Evolutionary conservation across 441 rosid species (phyloP).

Genomic region (Adansonia rubrostipa): DNA sequence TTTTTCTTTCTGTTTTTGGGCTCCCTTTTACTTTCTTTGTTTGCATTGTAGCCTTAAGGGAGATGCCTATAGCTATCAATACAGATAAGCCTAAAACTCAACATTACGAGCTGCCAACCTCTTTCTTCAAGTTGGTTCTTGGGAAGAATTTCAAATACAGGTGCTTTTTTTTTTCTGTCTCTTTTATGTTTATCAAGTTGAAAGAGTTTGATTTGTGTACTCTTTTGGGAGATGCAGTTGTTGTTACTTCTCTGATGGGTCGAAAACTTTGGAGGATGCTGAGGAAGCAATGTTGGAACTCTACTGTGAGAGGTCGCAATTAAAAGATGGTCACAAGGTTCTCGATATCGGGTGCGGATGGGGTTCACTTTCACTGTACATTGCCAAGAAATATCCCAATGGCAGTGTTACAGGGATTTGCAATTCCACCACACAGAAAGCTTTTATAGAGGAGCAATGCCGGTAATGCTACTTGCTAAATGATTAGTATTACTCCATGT

Average conservation of each 20-base stretch:
- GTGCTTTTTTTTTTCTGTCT: slow-evolving; percentile 23
- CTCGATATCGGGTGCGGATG: slow-evolving; percentile 92
- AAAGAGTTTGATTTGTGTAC: background rate
- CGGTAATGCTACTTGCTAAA: slow-evolving; percentile 41
- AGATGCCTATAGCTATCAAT: slow-evolving; percentile 80
- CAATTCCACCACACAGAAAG: slow-evolving; percentile 81
- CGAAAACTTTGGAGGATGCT: slow-evolving; percentile 71
- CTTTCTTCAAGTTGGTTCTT: slow-evolving; percentile 82
- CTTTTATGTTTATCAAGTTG: background rate
- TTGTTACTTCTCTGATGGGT: slow-evolving; percentile 64
- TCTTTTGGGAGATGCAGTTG: slow-evolving; percentile 44
- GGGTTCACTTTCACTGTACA: slow-evolving; percentile 79
- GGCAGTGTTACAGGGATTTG: slow-evolving; percentile 83
- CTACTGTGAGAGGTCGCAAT: slow-evolving; percentile 69
- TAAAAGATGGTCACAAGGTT: slow-evolving; percentile 72
- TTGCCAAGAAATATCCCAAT: slow-evolving; percentile 62
- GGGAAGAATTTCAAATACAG: slow-evolving; percentile 78
- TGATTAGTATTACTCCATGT: background rate
- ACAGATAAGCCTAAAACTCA: slow-evolving; percentile 72
- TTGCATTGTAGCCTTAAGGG: slow-evolving; percentile 51
- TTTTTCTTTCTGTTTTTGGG: background rate
- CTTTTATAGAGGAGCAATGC: slow-evolving; percentile 61
- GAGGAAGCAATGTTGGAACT: slow-evolving; percentile 77
- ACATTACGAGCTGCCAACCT: slow-evolving; percentile 82
- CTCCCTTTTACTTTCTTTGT: background rate